Evolutionary conservation across 345 rosid species (phyloP).

Genomic region (Balakata baccata): DNA sequence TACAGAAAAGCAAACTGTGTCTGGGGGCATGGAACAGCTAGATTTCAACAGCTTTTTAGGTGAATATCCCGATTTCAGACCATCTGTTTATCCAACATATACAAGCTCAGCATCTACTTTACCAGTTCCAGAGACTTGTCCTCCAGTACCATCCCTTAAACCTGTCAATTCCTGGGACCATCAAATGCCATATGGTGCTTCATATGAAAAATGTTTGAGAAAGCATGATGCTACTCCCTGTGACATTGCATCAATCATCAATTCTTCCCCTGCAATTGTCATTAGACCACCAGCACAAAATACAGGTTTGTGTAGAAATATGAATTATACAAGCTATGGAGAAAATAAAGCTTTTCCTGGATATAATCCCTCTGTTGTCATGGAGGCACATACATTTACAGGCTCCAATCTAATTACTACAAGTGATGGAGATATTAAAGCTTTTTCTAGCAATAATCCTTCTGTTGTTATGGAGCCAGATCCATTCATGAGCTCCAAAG

Average conservation of each 20-base stretch:
- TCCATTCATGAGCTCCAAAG: slow-evolving; percentile 26
- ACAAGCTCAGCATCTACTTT: slow-evolving; percentile 34
- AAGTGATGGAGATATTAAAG: slow-evolving; percentile 13
- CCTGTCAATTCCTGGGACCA: slow-evolving; percentile 28
- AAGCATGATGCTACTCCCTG: slow-evolving; percentile 21
- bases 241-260: slow-evolving; percentile 11
- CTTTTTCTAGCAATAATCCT: slow-evolving; percentile 14
- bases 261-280: slow-evolving; percentile 29
- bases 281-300: slow-evolving; percentile 25
- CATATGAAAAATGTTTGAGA: slow-evolving; percentile 27
- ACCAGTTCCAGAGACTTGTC: slow-evolving; percentile 31
- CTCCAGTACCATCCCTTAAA: slow-evolving; percentile 32
- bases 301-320: slow-evolving; percentile 16
- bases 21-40: slow-evolving; percentile 26
- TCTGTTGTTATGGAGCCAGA: slow-evolving; percentile 32
- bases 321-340: slow-evolving; percentile 7
- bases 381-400: slow-evolving; percentile 31
- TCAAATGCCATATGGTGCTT: slow-evolving; percentile 24
- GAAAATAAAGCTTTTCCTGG: slow-evolving; percentile 18
- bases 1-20: slow-evolving; percentile 28
- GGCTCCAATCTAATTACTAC: slow-evolving; percentile 10
- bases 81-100: slow-evolving; percentile 33
- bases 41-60: slow-evolving; percentile 32
- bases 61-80: slow-evolving; percentile 29
- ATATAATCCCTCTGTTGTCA: slow-evolving; percentile 19